Evolutionary conservation across 2,329 filamentous ascomycete genomes (phyloP), one percentile per base, ranked within the genome.

Genomic region (Pyrenochaeta sp.): DNA sequence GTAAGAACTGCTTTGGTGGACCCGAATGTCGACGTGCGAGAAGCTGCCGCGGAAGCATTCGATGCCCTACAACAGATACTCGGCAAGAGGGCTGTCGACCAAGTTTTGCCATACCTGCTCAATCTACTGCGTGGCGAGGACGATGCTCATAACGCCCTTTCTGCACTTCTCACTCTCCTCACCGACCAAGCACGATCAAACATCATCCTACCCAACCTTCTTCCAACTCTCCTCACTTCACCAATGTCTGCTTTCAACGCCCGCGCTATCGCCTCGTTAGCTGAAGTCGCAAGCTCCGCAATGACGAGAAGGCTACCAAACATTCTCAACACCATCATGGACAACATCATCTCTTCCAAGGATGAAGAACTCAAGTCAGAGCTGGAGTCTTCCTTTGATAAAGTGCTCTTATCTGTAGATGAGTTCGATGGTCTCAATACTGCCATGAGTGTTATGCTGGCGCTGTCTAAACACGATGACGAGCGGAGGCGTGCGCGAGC

Each of bases 221-320:
- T 99, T 59, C 95, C 96, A 0, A 98, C 93, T 2, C 85, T 99
- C 32, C 91, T 96, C 58, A 90, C 91, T 8, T 89, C 92, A 52
- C 95, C 95, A 1, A 97, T 99, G 68, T 91, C 93, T 28, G 87
- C 90, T 0, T 99, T 99, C 85, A 97, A 99, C 73, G 95, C 96
- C 58, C 93, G 90, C 75, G 95, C 95, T 12, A 82, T 99, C 64
- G 95, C 95, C 37, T 98, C 95, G 27, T 81, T 99, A 68, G 93
- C 96, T 49, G 90, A 93, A 78, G 96, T 99, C 50, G 94, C 95
- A 59, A 90, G 93, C 52, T 85, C 90, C 52, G 90, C 93, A 52
- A 97, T 99, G 91, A 96, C 93, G 68, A 87, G 95, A 71, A 89
- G 92, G 67, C 80, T 99, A 57, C 92, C 94, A 15, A 91, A 87